Percentiles rank a stretch among this genome's conserved stretches.
Conservation (phyloP, 2,329 filamentous ascomycete genomes). For the Cladophialophora bantiana region DNA sequence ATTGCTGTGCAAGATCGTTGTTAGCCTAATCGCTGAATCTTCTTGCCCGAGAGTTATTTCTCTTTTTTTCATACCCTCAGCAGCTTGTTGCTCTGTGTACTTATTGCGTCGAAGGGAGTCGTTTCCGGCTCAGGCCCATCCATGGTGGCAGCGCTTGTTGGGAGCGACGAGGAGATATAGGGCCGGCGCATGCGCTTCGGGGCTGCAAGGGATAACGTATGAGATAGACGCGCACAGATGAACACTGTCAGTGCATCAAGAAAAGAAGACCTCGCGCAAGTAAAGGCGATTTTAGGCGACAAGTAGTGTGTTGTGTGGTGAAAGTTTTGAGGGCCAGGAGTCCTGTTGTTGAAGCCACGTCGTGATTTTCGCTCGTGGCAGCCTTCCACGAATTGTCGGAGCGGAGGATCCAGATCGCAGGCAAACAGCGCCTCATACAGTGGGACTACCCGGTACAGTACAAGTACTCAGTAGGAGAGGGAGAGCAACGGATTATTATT, state of each 20-base stretch:
- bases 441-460: too few relatives aligned
- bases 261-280: neutral
- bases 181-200: conserved; percentile 35
- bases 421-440: conserved; percentile 9
- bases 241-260: neutral
- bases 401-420: conserved; percentile 21
- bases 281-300: neutral
- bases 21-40: conserved; percentile 14
- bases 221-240: neutral
- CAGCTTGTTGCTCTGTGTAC: conserved; percentile 72
- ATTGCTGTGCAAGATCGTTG: conserved; percentile 68
- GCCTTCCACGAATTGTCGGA: conserved; percentile 8
- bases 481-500: neutral
- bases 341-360: conserved; percentile 34
- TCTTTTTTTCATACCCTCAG: conserved; percentile 48
- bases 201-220: neutral
- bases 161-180: conserved; percentile 27
- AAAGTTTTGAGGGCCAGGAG: conserved; percentile 19
- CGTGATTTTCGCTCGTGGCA: conserved; percentile 27
- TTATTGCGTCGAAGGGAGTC: conserved; percentile 90
- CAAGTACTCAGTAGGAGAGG: too few relatives aligned
- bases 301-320: neutral
- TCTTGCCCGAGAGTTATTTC: neutral
- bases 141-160: conserved; percentile 61
- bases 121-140: conserved; percentile 85